Conservation (phyloP, 116 monocot species). For the Zostera marina region DNA sequence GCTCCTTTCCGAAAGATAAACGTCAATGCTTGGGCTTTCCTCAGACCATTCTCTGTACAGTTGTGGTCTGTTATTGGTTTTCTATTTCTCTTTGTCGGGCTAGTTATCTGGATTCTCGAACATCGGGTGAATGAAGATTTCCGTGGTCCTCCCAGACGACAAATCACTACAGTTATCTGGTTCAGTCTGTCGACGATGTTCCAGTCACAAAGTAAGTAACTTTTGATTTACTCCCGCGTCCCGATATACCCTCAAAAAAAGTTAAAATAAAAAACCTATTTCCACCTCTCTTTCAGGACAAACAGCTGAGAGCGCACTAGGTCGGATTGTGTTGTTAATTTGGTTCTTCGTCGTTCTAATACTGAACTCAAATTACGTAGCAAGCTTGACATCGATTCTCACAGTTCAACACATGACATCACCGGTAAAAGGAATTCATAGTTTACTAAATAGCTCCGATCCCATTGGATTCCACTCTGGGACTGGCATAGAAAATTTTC, state of each 20-base stretch:
- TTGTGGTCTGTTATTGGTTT: not conserved
- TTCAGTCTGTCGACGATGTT: conserved; percentile 35
- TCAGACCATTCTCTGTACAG: not conserved
- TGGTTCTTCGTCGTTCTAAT: conserved; percentile 50
- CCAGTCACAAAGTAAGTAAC: conserved; percentile 24
- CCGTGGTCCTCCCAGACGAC: not conserved
- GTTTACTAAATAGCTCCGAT: conserved; percentile 15
- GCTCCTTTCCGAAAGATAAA: not conserved
- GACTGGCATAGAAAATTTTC: conserved; percentile 25
- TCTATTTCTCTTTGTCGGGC: not conserved
- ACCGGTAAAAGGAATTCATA: conserved; percentile 30
- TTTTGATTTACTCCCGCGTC: not conserved
- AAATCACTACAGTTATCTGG: conserved; percentile 1
- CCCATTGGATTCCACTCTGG: conserved; percentile 45
- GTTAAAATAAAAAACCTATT: not conserved
- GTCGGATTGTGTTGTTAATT: conserved; percentile 33
- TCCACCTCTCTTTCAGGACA: conserved; percentile 20
- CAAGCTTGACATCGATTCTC: conserved; percentile 38
- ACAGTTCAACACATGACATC: conserved; percentile 40
- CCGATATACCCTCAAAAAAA: not conserved
- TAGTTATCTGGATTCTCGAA: conserved; percentile 1
- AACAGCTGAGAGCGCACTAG: conserved; percentile 27
- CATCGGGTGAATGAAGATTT: conserved; percentile 1
- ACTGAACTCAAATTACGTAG: conserved; percentile 43
- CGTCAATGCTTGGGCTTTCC: not conserved